Percentiles rank a stretch among this genome's conserved stretches.
phyloP scores from a whole-genome alignment of 2,329 filamentous ascomycete species.

The Colletotrichum tropicicola region DNA sequence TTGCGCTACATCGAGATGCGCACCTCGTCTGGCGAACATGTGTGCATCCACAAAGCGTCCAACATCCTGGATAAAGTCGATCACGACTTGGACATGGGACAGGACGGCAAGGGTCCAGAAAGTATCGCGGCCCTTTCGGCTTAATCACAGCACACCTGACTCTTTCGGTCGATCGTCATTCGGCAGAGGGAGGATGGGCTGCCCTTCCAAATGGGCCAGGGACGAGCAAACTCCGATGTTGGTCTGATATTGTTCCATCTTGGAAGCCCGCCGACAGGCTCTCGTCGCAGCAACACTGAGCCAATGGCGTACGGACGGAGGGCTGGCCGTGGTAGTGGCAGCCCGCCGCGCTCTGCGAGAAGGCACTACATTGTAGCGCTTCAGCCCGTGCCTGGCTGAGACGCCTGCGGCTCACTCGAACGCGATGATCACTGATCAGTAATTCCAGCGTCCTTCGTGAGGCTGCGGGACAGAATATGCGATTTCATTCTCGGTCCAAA shows the following conservation, averaged over 20 bases:
- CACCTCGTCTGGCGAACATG: not conserved
- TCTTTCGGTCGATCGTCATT: conserved; percentile 17
- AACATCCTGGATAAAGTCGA: not conserved
- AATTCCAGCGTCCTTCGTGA: no score
- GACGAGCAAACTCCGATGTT: not conserved
- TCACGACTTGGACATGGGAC: not conserved
- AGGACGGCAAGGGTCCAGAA: conserved; percentile 10
- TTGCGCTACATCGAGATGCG: not conserved
- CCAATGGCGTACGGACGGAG: no score
- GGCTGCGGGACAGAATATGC: no score
- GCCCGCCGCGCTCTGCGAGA: no score
- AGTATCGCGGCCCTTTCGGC: conserved; percentile 17
- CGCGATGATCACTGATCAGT: no score
- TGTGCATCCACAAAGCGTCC: not conserved
- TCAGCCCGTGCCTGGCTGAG: no score
- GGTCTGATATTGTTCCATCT: conserved; percentile 9
- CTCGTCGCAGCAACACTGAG: no score
- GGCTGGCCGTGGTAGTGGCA: no score
- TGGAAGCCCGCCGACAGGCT: conserved; percentile 1
- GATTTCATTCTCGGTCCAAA: no score
- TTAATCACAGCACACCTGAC: conserved; percentile 12
- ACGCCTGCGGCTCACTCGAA: no score
- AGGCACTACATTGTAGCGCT: no score
- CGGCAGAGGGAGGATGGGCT: not conserved
- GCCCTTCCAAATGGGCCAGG: not conserved